Percentiles rank a stretch among this genome's conserved stretches.
Evolutionary conservation across 2,329 filamentous ascomycete genomes (phyloP).

Genomic region (Alternaria ethzedia): DNA sequence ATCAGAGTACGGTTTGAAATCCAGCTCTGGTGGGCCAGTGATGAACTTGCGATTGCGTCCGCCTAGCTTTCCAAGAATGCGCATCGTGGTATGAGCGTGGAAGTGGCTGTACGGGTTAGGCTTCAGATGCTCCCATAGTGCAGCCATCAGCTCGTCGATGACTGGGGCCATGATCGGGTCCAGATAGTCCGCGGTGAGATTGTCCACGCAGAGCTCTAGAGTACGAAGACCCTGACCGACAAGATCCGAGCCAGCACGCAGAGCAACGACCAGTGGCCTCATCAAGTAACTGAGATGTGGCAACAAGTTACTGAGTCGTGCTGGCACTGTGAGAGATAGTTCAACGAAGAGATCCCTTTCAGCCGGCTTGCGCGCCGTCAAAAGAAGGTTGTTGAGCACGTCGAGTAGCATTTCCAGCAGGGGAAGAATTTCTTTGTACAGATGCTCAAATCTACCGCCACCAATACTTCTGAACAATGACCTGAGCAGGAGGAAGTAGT

Average conservation of each 20-base stretch:
- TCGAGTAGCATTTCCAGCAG: constrained; percentile 97
- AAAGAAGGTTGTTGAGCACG: constrained; percentile 91
- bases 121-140: constrained; percentile 91
- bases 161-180: constrained; percentile 99
- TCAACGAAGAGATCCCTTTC: constrained; percentile 98
- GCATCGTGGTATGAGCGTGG: constrained; percentile 96
- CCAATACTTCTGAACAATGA: constrained; percentile 96
- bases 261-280: constrained; percentile 93
- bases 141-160: constrained; percentile 98
- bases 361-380: constrained; percentile 86
- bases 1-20: constrained; percentile 84
- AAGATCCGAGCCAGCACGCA: constrained; percentile 89
- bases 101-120: constrained; percentile 97
- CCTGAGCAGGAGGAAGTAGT: constrained; percentile 92
- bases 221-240: constrained; percentile 94
- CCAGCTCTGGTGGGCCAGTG: constrained; percentile 83
- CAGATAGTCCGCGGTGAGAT: constrained; percentile 94
- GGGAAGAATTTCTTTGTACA: constrained; percentile 97
- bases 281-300: constrained; percentile 97
- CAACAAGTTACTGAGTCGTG: constrained; percentile 88
- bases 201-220: constrained; percentile 95
- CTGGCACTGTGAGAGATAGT: constrained; percentile 93
- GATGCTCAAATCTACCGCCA: constrained; percentile 93
- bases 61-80: constrained; percentile 94
- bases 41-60: constrained; percentile 95